Base-by-base conservation (phyloP, 768 basidiomycete genomes). In the Phaeotremella skinneri region DNA sequence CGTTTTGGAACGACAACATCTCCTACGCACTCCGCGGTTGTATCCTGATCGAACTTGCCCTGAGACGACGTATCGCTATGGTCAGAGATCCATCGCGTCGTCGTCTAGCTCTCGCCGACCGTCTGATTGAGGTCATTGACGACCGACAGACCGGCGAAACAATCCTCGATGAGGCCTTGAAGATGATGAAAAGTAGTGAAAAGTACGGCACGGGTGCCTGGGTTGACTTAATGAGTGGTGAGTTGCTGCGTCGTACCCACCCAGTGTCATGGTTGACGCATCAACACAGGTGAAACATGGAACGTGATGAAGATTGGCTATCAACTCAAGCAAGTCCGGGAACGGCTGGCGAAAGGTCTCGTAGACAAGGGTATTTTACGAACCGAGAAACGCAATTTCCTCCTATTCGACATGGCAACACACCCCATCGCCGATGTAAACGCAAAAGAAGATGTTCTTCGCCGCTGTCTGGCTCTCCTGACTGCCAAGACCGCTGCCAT, bases 1-100 rank as follows among this genome's bases (percentile, higher is more conserved):
- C 91, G 0, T 98, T 98, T 76, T 98, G 94, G 94, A 98, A 98
- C 79, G 94, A 99, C 81, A 98, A 97, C 79, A 99, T 99, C 66
- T 96, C 92, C 0, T 99, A 99, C 78, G 93, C 94, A 14, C 83
- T 99, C 1, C 85, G 96, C n/a, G 96, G 96, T 3, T 97, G 94
- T 77, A 97, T 99, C 70, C 84, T 99, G 61, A 87, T 98, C 55
- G 94, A 99, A 76, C 87, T 99, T 59, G 93, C 94, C 0, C 84
- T 99, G n/a, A 85, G 94, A 41, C 83, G 91, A 57, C 84, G 96
- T 37, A 96, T 99, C 78, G 91, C 90, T 2, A 84, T 97, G 59
- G 87, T 91, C 52, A 83, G 84, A 66, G 94, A 98, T 71, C 86
- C 88, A 7, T 83, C 85, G 64, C 83, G 92, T 47, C 80, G 85